phyloP scores from a whole-genome alignment of 2,329 filamentous ascomycete genomes.

The Cladosporium sp. region DNA sequence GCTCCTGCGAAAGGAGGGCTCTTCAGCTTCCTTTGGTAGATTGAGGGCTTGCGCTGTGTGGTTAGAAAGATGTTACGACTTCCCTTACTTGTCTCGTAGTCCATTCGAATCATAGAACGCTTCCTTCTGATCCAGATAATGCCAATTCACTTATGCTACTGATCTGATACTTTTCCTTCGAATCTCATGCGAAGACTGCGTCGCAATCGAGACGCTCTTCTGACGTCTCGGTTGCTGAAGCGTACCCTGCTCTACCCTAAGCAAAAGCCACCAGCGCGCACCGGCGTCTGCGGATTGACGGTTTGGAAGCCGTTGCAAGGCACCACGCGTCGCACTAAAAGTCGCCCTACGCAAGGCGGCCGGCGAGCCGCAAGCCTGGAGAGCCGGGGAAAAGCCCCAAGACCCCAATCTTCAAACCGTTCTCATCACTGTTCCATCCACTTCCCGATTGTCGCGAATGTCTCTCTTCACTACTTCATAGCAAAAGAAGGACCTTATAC shows the following conservation, averaged over 20 bases:
- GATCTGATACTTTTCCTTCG: too few species aligned
- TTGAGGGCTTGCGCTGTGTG: not conserved
- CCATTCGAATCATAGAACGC: not conserved
- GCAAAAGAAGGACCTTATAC: not conserved
- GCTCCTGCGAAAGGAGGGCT: not conserved
- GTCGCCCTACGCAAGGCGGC: not conserved
- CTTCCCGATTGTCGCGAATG: not conserved
- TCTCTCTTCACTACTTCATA: not conserved
- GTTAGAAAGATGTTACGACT: not conserved
- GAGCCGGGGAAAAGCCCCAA: not conserved
- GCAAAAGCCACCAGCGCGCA: not conserved
- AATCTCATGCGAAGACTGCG: too few species aligned
- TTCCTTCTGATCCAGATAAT: not conserved
- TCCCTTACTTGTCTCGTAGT: not conserved
- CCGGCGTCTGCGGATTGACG: not conserved
- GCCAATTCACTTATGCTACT: not conserved
- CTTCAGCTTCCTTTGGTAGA: conserved; percentile 2
- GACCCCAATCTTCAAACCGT: not conserved
- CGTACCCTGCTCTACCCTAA: not conserved
- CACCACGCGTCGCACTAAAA: not conserved
- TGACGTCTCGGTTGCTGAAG: too few species aligned
- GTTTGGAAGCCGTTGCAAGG: not conserved
- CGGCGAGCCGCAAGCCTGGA: not conserved
- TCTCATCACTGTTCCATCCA: not conserved
- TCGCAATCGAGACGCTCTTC: too few species aligned